Percentiles rank a stretch among this genome's conserved stretches.
Evolutionary conservation across 2,329 filamentous ascomycete species (phyloP).

Genomic region (Clonostachys byssicola): DNA sequence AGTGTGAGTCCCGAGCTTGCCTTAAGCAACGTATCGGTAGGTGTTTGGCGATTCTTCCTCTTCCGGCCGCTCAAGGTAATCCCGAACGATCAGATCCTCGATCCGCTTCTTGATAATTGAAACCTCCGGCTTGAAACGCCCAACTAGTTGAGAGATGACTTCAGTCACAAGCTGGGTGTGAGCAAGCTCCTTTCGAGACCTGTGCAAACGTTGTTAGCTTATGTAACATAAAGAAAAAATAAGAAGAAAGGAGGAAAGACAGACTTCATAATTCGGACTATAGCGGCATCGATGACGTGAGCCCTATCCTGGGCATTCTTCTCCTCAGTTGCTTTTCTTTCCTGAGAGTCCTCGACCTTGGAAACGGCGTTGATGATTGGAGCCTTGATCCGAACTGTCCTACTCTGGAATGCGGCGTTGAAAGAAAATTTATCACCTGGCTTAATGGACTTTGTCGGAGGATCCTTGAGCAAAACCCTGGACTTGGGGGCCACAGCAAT

Average conservation of each 20-base stretch:
- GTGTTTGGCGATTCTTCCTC: constrained; percentile 61
- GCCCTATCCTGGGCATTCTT: constrained; percentile 70
- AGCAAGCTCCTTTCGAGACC: constrained; percentile 67
- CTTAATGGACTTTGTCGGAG: constrained; percentile 73
- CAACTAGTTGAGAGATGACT: constrained; percentile 63
- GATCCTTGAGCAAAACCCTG: constrained; percentile 74
- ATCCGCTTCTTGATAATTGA: constrained; percentile 78
- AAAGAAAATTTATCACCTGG: constrained; percentile 75
- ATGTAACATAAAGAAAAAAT: background rate
- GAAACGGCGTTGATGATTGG: constrained; percentile 77
- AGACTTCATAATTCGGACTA: constrained; percentile 85
- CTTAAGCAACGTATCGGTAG: constrained; percentile 69
- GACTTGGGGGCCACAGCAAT: constrained; percentile 82
- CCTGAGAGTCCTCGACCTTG: constrained; percentile 74
- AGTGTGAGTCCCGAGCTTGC: no score
- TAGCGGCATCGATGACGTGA: constrained; percentile 70
- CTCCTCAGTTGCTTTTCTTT: constrained; percentile 67
- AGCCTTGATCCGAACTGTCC: constrained; percentile 83
- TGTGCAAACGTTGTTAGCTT: constrained; percentile 29
- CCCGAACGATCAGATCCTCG: constrained; percentile 70
- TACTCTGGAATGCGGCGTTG: constrained; percentile 78
- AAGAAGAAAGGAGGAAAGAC: constrained; percentile 25
- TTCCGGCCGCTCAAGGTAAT: constrained; percentile 69
- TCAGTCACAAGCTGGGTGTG: constrained; percentile 69
- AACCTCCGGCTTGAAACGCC: constrained; percentile 72